Conservation (phyloP, 345 rosid genomes). For the Salix arbutifolia region DNA sequence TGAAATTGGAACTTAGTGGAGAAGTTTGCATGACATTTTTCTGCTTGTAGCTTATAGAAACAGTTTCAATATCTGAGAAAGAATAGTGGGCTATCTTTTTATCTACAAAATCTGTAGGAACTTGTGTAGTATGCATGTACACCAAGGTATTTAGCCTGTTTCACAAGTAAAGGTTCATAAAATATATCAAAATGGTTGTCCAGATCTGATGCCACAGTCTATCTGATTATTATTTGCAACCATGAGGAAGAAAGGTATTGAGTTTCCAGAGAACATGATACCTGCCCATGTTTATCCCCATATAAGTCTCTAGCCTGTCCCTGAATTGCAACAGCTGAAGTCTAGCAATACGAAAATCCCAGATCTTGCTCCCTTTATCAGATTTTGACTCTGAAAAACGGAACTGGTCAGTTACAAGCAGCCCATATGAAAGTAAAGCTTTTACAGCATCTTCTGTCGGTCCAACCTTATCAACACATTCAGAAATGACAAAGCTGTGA, state of each 20-base stretch:
- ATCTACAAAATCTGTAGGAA: background rate
- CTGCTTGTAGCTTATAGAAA: background rate
- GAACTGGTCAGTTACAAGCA: slow-evolving; percentile 50
- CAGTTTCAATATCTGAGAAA: background rate
- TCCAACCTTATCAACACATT: slow-evolving; percentile 74
- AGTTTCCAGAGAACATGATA: slow-evolving; percentile 25
- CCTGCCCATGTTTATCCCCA: slow-evolving; percentile 99
- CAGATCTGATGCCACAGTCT: background rate
- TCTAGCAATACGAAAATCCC: slow-evolving; percentile 75
- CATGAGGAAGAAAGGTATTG: background rate
- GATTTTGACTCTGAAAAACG: slow-evolving; percentile 49
- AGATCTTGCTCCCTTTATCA: slow-evolving; percentile 46
- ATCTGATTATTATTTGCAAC: background rate
- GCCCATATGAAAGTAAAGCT: slow-evolving; percentile 70
- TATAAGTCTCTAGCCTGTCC: slow-evolving; percentile 84
- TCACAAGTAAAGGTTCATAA: background rate
- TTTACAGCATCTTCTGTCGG: slow-evolving; percentile 73
- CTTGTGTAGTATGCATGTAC: background rate
- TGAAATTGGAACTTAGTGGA: background rate
- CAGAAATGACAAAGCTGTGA: slow-evolving; percentile 61
- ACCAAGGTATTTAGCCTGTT: background rate
- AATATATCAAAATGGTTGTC: slow-evolving; percentile 1
- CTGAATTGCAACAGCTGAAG: slow-evolving; percentile 73
- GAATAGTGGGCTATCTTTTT: background rate
- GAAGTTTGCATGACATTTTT: background rate